phyloP scores from a whole-genome alignment of 2,329 filamentous ascomycete species.

The Fusarium foetens region DNA sequence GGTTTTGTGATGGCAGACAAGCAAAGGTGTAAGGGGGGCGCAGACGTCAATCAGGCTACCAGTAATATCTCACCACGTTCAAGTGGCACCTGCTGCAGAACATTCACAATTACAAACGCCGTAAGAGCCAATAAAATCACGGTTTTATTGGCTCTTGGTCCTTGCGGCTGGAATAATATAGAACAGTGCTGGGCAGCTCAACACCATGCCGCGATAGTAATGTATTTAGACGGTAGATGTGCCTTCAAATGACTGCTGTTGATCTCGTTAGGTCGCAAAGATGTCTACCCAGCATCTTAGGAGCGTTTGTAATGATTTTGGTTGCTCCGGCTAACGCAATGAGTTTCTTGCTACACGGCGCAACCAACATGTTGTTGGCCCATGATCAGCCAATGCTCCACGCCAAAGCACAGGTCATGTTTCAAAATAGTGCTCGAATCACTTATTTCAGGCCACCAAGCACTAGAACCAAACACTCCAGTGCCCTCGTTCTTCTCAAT shows the following conservation, averaged over 20 bases:
- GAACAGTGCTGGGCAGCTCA: neutral
- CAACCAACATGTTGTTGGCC: neutral
- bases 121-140: no score
- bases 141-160: neutral
- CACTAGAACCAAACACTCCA: accelerated
- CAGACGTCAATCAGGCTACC: neutral
- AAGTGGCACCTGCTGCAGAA: neutral
- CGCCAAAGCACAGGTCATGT: neutral
- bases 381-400: neutral
- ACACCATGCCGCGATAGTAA: neutral
- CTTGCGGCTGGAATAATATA: neutral
- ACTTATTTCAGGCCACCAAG: neutral
- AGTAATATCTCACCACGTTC: neutral
- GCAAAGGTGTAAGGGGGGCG: accelerated
- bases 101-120: neutral
- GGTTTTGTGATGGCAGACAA: neutral
- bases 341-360: neutral
- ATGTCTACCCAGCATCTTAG: no score
- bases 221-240: neutral
- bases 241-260: no score
- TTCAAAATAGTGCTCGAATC: neutral
- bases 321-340: neutral
- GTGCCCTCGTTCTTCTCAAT: neutral
- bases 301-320: no score
- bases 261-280: no score